Evolutionary conservation across 2,329 filamentous ascomycete species (phyloP).

Genomic region (Ceratocystis huliohia): DNA sequence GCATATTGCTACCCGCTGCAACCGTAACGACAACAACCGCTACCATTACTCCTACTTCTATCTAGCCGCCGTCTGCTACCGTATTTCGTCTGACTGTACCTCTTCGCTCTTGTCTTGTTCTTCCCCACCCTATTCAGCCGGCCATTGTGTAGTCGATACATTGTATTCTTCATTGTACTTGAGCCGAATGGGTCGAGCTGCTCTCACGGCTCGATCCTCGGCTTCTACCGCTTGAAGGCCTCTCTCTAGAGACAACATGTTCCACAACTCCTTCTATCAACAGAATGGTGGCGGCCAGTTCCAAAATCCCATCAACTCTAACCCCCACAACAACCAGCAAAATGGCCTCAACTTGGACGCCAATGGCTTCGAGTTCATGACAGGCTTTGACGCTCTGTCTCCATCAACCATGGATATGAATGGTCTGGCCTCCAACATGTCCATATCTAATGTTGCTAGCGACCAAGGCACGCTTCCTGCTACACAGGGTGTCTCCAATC

Average conservation of each 20-base stretch:
- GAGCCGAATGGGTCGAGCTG: slow-evolving; percentile 15
- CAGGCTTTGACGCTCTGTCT: slow-evolving; percentile 6
- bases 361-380: slow-evolving; percentile 7
- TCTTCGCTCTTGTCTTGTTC: neutral
- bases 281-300: slow-evolving; percentile 6
- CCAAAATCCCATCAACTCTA: neutral
- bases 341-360: neutral
- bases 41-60: neutral
- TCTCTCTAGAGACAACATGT: slow-evolving; percentile 13
- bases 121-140: neutral
- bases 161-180: slow-evolving; percentile 6
- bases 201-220: slow-evolving; percentile 6
- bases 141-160: neutral
- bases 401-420: neutral
- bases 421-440: slow-evolving; percentile 12
- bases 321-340: neutral
- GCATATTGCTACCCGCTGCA: neutral
- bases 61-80: neutral
- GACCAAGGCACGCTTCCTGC: neutral
- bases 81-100: neutral
- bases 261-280: slow-evolving; percentile 6
- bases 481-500: slow-evolving; percentile 17
- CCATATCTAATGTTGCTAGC: neutral
- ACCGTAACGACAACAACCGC: neutral
- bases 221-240: slow-evolving; percentile 6